These are phyloP conservation scores for Suhomyces tanzawaensis DNA, from an alignment of 805 yeast genomes.

Conservation along the genomic window DNA sequence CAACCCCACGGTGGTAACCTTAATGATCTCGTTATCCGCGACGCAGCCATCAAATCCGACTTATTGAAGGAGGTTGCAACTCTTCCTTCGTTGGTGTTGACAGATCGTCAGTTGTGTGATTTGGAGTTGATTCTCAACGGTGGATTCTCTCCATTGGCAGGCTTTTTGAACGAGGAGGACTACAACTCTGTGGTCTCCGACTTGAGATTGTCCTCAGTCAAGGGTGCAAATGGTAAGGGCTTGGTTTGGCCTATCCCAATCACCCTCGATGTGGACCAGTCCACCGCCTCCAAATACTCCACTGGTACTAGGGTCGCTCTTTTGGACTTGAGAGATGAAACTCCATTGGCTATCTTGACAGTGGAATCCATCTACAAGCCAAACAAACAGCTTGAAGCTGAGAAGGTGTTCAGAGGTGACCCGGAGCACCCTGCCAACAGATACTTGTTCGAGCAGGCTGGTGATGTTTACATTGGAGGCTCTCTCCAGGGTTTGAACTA, in stretches of 20 bases:
- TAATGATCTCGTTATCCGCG: slow-evolving; percentile 84
- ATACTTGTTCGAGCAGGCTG: slow-evolving; percentile 69
- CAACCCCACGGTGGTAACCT: slow-evolving; percentile 91
- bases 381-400: slow-evolving; percentile 75
- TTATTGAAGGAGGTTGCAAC: slow-evolving; percentile 58
- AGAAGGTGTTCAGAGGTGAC: slow-evolving; percentile 90
- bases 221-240: slow-evolving; percentile 47
- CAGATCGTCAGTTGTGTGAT: slow-evolving; percentile 91
- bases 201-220: slow-evolving; percentile 60
- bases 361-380: slow-evolving; percentile 79
- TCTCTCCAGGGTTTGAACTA: slow-evolving; percentile 75
- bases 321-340: slow-evolving; percentile 78
- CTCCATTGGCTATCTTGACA: slow-evolving; percentile 77
- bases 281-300: slow-evolving; percentile 43
- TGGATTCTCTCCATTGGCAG: slow-evolving; percentile 84
- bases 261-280: slow-evolving; percentile 69
- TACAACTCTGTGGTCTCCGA: slow-evolving; percentile 65
- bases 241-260: slow-evolving; percentile 91
- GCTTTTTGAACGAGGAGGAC: slow-evolving; percentile 65
- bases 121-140: slow-evolving; percentile 88
- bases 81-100: slow-evolving; percentile 51
- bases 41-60: slow-evolving; percentile 54
- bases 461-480: slow-evolving; percentile 88
- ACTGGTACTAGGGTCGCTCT: slow-evolving; percentile 66
- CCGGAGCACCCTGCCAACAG: slow-evolving; percentile 93